Conservation (phyloP, 257 asterid genomes). For the Datura wrightii region DNA sequence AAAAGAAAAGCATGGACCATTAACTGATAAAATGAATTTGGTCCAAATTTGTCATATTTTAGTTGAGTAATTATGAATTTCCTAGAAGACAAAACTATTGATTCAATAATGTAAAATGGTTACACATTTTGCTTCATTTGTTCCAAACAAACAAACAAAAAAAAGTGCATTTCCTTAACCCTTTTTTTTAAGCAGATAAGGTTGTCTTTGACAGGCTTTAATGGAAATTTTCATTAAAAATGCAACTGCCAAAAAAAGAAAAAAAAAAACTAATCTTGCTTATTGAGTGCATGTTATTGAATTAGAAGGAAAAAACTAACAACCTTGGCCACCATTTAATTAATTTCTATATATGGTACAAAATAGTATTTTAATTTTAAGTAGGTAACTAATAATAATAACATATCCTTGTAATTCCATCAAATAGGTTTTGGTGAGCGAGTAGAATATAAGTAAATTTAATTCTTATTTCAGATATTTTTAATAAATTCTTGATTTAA, state of each 20-base stretch:
- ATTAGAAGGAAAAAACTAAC: background rate
- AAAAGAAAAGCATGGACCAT: background rate
- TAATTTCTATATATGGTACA: background rate
- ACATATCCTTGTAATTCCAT: no score
- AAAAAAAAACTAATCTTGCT: background rate
- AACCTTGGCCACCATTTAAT: background rate
- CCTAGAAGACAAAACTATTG: slow-evolving; percentile 19
- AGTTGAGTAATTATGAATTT: background rate
- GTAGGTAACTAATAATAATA: no score
- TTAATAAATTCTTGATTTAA: no score
- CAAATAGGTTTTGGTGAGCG: no score
- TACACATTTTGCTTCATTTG: background rate
- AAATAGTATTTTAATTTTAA: background rate
- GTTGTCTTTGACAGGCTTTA: background rate
- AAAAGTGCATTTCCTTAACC: background rate
- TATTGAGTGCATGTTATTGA: background rate
- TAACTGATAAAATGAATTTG: background rate
- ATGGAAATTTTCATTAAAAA: background rate
- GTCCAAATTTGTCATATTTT: slow-evolving; percentile 14
- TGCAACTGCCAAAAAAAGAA: background rate
- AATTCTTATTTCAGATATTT: no score
- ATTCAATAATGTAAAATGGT: slow-evolving; percentile 6
- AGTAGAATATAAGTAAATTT: no score
- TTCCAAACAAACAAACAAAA: background rate
- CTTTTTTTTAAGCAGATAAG: background rate